Base-by-base conservation (phyloP, 768 basidiomycete genomes). In the Kwoniella pini region DNA sequence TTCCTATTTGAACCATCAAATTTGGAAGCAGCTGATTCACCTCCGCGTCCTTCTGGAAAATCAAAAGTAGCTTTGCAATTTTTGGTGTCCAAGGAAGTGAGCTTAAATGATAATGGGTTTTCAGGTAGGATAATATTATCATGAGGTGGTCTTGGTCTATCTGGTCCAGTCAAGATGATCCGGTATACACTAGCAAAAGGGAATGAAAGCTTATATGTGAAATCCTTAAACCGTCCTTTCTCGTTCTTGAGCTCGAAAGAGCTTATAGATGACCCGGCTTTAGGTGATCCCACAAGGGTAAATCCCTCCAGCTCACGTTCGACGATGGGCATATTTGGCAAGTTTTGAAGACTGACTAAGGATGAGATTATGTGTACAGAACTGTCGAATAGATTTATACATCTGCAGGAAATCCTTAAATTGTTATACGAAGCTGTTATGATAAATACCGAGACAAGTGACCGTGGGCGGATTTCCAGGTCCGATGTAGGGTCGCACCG, bases 141-240 rank as follows among this genome's bases (percentile, higher is more conserved):
- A 33, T 77, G 73, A 22, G 73, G 72, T 1, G 75, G 75, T 30
- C 51, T 60, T 22, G 69, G 71, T 40, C 71, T 58, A 46, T 71
- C 67, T 2, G 69, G 67, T 19, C 69, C 65, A 10, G 65, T 68
- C 22, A 77, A 38, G 10, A 72, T 63, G 13, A 66, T 49, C 12
- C 71, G 63, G 30, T 74, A 68, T 19, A 62, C 65, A 45, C 64
- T 67, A 24, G 71, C 36, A 6, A 70, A 49, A n/a, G 71, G 65
- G 54, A 72, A 68, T 31, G 68, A 60, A 31, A 77, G 58, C 12
- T 55, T 67, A 51, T 59, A 77, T 7, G 57, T 60, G 58, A 67
- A 72, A n/a, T 65, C 65, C 19, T 60, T 48, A 46, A 46, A 65
- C 45, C 57, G 60, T 19, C 60, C 64, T 13, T 44, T 40, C 10